These are phyloP conservation scores for Tulasnella sp. DNA, from an alignment of 768 basidiomycete genomes.

Conservation along the genomic window DNA sequence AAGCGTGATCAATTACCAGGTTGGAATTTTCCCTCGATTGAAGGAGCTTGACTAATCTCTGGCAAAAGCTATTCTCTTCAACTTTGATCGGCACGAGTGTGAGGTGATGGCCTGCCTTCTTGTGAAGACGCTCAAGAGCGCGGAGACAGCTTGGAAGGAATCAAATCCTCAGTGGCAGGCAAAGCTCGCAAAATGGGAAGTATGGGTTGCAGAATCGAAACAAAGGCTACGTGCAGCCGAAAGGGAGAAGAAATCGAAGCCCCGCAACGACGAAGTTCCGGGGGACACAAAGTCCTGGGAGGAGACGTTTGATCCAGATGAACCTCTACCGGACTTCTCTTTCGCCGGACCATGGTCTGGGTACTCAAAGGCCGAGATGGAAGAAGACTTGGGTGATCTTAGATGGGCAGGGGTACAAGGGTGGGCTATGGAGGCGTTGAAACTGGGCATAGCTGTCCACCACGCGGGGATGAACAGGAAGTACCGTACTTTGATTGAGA, in stretches of 20 bases:
- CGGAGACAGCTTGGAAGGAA: constrained; percentile 42
- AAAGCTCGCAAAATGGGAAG: constrained; percentile 41
- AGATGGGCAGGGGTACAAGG: constrained; percentile 25
- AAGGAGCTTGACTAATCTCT: neutral
- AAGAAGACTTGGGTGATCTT: constrained; percentile 36
- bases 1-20: constrained; percentile 42
- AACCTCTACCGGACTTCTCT: constrained; percentile 48
- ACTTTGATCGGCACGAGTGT: constrained; percentile 48
- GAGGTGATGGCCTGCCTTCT: constrained; percentile 40
- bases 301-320: constrained; percentile 40
- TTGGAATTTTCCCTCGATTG: neutral
- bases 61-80: constrained; percentile 58
- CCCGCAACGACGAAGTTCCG: constrained; percentile 22
- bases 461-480: constrained; percentile 57
- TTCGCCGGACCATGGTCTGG: constrained; percentile 33
- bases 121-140: constrained; percentile 25
- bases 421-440: constrained; percentile 41
- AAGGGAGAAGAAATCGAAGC: constrained; percentile 29
- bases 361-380: constrained; percentile 39
- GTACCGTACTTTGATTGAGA: constrained; percentile 48
- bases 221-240: constrained; percentile 36
- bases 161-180: constrained; percentile 36
- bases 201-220: constrained; percentile 37
- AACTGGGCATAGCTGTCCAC: constrained; percentile 55
- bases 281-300: constrained; percentile 33